phyloP scores from a whole-genome alignment of 2,329 filamentous ascomycete species.

The Lasiodiplodia sp. region DNA sequence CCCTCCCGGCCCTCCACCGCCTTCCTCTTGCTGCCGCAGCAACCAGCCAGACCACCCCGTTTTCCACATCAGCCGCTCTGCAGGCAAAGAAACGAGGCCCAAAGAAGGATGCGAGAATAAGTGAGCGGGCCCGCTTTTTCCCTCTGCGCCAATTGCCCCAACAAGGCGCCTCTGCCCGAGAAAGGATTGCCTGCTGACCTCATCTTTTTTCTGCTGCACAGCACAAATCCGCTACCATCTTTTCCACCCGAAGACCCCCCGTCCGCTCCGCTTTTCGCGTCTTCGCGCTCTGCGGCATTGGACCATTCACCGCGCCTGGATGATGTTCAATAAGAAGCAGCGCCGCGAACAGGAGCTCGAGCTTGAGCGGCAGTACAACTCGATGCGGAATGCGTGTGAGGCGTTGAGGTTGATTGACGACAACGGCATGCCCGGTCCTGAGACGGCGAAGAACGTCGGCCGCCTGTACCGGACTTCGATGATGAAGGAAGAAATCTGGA shows the following conservation, averaged over 20 bases:
- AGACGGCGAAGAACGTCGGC: constrained; percentile 64
- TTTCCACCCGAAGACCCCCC: constrained; percentile 70
- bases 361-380: constrained; percentile 79
- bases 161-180: neutral
- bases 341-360: constrained; percentile 70
- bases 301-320: constrained; percentile 98
- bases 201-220: constrained; percentile 38
- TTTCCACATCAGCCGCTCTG: constrained; percentile 30
- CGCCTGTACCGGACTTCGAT: constrained; percentile 86
- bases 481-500: constrained; percentile 87
- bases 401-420: constrained; percentile 68
- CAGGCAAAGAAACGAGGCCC: constrained; percentile 10
- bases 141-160: constrained; percentile 20
- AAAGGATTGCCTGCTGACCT: neutral
- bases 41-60: constrained; percentile 20
- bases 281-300: constrained; percentile 91
- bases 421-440: constrained; percentile 51
- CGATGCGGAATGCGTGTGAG: constrained; percentile 86
- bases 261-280: constrained; percentile 87
- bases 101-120: constrained; percentile 31
- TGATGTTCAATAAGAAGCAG: constrained; percentile 76
- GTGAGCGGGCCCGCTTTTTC: constrained; percentile 33
- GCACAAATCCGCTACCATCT: constrained; percentile 74
- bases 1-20: constrained; percentile 1
- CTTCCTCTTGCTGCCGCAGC: constrained; percentile 19